phyloP scores from a whole-genome alignment of 345 rosid genomes.

The Eucalyptus cloeziana region DNA sequence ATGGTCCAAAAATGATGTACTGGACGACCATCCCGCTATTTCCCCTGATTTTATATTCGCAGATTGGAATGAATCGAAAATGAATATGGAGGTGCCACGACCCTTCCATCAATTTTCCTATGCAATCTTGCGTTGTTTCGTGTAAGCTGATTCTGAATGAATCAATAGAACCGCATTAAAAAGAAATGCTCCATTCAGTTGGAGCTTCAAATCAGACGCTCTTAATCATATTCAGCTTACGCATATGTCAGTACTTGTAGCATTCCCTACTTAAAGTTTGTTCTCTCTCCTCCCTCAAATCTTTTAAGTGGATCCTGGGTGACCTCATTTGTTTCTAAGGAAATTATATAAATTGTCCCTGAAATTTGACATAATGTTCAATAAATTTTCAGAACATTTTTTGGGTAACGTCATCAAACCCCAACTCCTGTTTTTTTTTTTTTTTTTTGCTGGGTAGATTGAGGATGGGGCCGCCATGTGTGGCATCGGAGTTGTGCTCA shows the following conservation, averaged over 20 bases:
- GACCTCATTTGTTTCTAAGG: not conserved
- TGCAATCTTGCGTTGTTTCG: not conserved
- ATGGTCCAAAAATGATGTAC: not conserved
- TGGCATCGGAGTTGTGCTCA: too few species aligned
- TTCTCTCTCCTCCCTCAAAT: not conserved
- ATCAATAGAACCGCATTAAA: not conserved
- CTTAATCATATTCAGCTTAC: too few species aligned
- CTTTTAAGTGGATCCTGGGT: not conserved
- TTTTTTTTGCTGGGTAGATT: too few species aligned
- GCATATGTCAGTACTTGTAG: not conserved
- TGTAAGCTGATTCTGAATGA: not conserved
- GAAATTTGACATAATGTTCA: not conserved
- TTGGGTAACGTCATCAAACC: too few species aligned
- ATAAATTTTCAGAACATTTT: too few species aligned
- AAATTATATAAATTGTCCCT: not conserved
- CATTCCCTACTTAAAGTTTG: not conserved
- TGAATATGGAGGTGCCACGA: not conserved
- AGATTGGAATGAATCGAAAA: not conserved
- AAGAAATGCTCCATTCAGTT: not conserved
- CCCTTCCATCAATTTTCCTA: not conserved
- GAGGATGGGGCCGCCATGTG: too few species aligned
- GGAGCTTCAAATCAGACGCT: not conserved
- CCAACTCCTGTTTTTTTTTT: too few species aligned
- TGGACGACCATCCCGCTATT: not conserved
- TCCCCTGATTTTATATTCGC: not conserved